These are phyloP conservation scores for Kickxella alabastrina DNA, from an alignment of 192 early-diverging fungal genomes.

Conservation along the genomic window DNA sequence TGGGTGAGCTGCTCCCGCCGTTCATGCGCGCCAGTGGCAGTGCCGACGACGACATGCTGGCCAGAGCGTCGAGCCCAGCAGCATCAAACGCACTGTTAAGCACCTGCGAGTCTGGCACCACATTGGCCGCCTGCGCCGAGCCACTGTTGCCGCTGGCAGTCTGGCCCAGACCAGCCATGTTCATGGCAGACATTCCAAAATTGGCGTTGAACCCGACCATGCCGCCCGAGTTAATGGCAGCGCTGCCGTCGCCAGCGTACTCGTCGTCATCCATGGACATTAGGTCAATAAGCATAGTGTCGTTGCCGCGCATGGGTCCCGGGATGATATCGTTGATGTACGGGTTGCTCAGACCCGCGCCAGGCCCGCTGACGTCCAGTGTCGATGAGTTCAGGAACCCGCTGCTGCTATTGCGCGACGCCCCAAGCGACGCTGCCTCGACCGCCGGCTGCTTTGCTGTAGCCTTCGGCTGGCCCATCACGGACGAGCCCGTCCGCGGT, in stretches of 20 bases:
- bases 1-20: slow-evolving; percentile 18
- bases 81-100: slow-evolving; percentile 50
- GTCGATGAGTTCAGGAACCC: slow-evolving; percentile 34
- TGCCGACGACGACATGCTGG: slow-evolving; percentile 25
- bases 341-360: slow-evolving; percentile 44
- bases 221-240: slow-evolving; percentile 36
- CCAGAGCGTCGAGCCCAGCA: slow-evolving; percentile 43
- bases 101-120: slow-evolving; percentile 25
- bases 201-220: slow-evolving; percentile 52
- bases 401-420: slow-evolving; percentile 23
- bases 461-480: slow-evolving; percentile 8
- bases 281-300: slow-evolving; percentile 47
- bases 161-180: slow-evolving; percentile 25
- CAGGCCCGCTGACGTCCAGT: slow-evolving; percentile 22
- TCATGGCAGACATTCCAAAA: slow-evolving; percentile 47
- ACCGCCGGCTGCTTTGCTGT: slow-evolving; percentile 12
- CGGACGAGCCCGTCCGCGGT: slow-evolving; percentile 28
- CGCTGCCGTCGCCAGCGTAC: slow-evolving; percentile 13
- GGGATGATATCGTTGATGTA: slow-evolving; percentile 45
- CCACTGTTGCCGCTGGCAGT: not conserved
- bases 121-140: slow-evolving; percentile 1
- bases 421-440: not conserved
- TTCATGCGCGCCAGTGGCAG: slow-evolving; percentile 8
- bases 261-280: slow-evolving; percentile 52
- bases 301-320: slow-evolving; percentile 26